Percentiles rank a stretch among this genome's conserved stretches.
Conservation (phyloP, 306 rosid species). For the Cyclanthera cordifolia region DNA sequence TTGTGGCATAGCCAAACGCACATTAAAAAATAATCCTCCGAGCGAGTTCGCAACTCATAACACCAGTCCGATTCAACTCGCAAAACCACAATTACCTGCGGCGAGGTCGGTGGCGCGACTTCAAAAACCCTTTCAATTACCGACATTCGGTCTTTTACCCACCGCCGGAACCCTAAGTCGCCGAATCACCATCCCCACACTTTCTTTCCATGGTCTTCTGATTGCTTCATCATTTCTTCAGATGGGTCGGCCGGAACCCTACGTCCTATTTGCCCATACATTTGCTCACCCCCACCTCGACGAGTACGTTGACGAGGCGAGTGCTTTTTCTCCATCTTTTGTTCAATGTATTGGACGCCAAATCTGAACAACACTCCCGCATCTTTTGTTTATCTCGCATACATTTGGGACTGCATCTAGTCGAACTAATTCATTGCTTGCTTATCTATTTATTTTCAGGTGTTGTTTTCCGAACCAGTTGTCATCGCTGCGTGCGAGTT, state of each 20-base stretch:
- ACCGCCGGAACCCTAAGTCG: not conserved
- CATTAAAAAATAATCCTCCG: too few species aligned
- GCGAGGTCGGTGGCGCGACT: constrained; percentile 6
- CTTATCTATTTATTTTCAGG: constrained; percentile 38
- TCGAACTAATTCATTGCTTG: not conserved
- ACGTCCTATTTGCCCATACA: constrained; percentile 72
- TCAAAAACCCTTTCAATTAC: constrained; percentile 4
- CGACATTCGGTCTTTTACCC: not conserved
- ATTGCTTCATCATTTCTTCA: not conserved
- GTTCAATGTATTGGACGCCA: too few species aligned
- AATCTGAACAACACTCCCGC: too few species aligned
- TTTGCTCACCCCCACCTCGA: constrained; percentile 86
- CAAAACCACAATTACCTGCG: not conserved
- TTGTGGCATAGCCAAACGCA: too few species aligned
- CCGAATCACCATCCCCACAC: not conserved
- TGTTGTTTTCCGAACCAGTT: constrained; percentile 66
- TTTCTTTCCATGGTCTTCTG: constrained; percentile 2
- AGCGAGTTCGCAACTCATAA: not conserved
- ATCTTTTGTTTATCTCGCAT: not conserved
- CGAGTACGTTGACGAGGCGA: constrained; percentile 96
- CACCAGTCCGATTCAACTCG: not conserved
- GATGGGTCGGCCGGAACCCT: constrained; percentile 97
- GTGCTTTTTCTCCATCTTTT: not conserved
- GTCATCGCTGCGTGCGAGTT: constrained; percentile 93
- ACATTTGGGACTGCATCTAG: not conserved